phyloP scores from a whole-genome alignment of 805 yeast genomes.

The Lipomyces yamanashiensis region DNA sequence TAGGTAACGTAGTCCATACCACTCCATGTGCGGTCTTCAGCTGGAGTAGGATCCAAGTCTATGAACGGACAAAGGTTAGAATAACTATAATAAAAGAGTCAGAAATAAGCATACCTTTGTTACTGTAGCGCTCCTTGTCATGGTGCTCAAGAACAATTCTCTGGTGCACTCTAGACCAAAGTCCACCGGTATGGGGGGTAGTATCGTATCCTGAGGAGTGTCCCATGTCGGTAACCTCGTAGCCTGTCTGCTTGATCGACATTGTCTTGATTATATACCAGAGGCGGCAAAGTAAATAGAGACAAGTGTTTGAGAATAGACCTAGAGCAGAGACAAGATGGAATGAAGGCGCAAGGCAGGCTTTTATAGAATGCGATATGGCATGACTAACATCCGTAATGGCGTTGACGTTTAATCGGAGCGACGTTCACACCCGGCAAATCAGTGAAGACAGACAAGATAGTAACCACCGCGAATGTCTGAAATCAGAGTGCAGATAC shows the following conservation, averaged over 20 bases:
- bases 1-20: slow-evolving; percentile 25
- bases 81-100: not conserved
- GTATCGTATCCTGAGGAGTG: not conserved
- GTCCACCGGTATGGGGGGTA: slow-evolving; percentile 1
- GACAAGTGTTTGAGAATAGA: not conserved
- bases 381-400: not conserved
- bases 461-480: too few relatives aligned
- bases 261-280: too few relatives aligned
- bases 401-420: not conserved
- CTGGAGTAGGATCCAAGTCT: slow-evolving; percentile 36
- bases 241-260: slow-evolving; percentile 2
- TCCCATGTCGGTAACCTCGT: slow-evolving; percentile 5
- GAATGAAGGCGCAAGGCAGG: not conserved
- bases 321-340: not conserved
- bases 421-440: not conserved
- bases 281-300: not conserved
- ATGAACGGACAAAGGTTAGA: slow-evolving; percentile 14
- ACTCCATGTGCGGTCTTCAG: slow-evolving; percentile 53
- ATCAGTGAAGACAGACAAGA: too few relatives aligned
- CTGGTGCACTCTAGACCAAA: slow-evolving; percentile 21
- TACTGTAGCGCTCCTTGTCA: slow-evolving; percentile 15
- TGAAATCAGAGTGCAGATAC: not conserved
- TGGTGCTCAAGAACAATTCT: slow-evolving; percentile 18
- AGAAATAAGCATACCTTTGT: slow-evolving; percentile 12
- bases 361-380: not conserved